Conservation (phyloP, 225 moss, liverwort and hornwort genomes). For the Pleurozium schreberi region DNA sequence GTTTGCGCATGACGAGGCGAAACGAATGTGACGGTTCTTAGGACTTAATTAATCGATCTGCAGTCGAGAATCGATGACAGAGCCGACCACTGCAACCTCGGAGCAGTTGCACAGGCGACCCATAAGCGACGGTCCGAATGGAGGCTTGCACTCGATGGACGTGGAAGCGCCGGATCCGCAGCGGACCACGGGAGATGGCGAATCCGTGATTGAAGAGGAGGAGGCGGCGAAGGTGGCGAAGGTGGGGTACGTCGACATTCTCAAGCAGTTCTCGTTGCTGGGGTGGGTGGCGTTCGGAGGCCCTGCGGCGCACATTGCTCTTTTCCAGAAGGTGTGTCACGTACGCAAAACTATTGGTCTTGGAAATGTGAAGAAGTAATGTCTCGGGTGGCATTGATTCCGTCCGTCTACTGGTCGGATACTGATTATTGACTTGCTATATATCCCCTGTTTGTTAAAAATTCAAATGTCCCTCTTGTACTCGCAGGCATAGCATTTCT, state of each 20-base stretch:
- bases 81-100: neutral
- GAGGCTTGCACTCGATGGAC: neutral
- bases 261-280: conserved; percentile 45
- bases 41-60: neutral
- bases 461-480: neutral
- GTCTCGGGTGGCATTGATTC: neutral
- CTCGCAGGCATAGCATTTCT: neutral
- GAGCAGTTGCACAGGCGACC: neutral
- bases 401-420: neutral
- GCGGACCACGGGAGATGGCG: neutral
- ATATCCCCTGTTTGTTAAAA: neutral
- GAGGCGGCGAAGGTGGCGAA: neutral
- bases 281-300: conserved; percentile 59
- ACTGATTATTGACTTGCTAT: neutral
- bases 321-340: conserved; percentile 43
- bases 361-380: neutral
- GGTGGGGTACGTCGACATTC: conserved; percentile 34
- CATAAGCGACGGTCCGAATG: neutral
- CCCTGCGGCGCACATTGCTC: conserved; percentile 45
- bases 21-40: neutral
- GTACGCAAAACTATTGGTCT: neutral
- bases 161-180: neutral
- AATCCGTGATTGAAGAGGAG: neutral
- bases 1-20: neutral
- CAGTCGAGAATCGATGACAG: neutral